phyloP scores from a whole-genome alignment of 306 rosid species.

The Acacia acuminata region DNA sequence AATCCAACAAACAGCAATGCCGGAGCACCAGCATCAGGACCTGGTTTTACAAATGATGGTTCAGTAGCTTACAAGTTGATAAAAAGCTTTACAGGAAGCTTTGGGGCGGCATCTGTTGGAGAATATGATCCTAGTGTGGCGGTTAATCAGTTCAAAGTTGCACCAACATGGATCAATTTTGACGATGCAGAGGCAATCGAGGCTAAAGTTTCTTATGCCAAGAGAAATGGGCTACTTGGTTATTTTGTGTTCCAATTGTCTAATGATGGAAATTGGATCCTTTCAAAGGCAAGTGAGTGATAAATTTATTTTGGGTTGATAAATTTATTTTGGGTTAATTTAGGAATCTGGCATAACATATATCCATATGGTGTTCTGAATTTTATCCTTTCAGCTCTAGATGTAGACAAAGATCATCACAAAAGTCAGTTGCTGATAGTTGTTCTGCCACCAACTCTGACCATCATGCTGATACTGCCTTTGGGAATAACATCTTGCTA shows the following conservation, averaged over 20 bases:
- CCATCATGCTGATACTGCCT: slow-evolving; percentile 6
- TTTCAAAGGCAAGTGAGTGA: slow-evolving; percentile 41
- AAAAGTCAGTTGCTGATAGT: no score
- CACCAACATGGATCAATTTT: slow-evolving; percentile 26
- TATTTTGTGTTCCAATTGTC: slow-evolving; percentile 32
- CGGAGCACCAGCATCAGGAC: slow-evolving; percentile 33
- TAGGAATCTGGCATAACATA: no score
- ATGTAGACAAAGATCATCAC: slow-evolving; percentile 29
- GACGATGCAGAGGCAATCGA: slow-evolving; percentile 36
- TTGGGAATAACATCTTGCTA: slow-evolving; percentile 36
- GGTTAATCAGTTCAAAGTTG: slow-evolving; percentile 26
- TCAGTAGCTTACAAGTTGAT: slow-evolving; percentile 15
- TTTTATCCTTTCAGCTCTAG: slow-evolving; percentile 32
- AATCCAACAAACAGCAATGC: not conserved
- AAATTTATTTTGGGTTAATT: no score
- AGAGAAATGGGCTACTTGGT: slow-evolving; percentile 31
- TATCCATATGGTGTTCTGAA: slow-evolving; percentile 4
- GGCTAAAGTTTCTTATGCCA: slow-evolving; percentile 36
- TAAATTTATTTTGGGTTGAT: no score
- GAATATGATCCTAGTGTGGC: slow-evolving; percentile 1
- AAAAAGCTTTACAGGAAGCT: not conserved
- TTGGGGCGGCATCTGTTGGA: not conserved
- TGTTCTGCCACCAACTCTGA: slow-evolving; percentile 32
- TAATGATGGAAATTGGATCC: slow-evolving; percentile 49
- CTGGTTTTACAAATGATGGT: slow-evolving; percentile 28